Percentiles rank a stretch among this genome's conserved stretches.
phyloP scores from a whole-genome alignment of 1,284 basidiomycete genomes.

The Rhodotorula sp. region DNA sequence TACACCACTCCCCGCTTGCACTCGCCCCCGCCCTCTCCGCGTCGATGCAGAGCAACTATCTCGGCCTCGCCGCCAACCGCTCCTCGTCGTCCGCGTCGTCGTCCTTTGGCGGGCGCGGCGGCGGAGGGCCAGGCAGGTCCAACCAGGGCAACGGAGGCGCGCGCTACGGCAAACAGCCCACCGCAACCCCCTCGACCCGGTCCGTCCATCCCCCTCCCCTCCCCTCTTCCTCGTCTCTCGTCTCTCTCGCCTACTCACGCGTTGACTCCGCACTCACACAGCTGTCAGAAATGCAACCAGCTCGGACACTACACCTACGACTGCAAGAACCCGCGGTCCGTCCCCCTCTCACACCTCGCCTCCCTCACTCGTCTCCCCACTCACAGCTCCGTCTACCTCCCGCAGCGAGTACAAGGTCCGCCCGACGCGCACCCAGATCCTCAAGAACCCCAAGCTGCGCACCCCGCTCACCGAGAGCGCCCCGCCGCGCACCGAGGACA shows the following conservation, averaged over 20 bases:
- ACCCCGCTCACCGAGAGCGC: conserved; percentile 21
- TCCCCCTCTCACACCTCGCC: too few species aligned
- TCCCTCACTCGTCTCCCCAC: too few species aligned
- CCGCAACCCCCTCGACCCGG: conserved; percentile 12
- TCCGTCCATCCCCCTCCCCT: neutral
- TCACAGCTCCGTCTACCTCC: neutral
- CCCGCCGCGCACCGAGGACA: conserved; percentile 11
- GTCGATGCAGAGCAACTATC: conserved; percentile 32
- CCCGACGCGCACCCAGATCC: conserved; percentile 33
- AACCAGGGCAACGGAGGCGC: neutral
- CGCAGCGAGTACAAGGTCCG: conserved; percentile 22
- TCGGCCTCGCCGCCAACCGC: conserved; percentile 10
- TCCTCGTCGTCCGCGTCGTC: neutral
- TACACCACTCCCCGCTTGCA: too few species aligned
- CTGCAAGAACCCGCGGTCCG: conserved; percentile 20
- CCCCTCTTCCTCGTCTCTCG: too few species aligned
- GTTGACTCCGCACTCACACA: neutral
- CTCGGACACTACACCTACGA: conserved; percentile 36
- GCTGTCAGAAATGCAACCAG: conserved; percentile 35
- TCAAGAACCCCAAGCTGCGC: conserved; percentile 38
- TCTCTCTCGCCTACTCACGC: too few species aligned
- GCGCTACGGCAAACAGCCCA: conserved; percentile 8
- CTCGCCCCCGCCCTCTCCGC: neutral
- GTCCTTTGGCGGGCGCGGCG: neutral
- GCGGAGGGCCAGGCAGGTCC: neutral